Base-by-base conservation (phyloP, 768 basidiomycete species). In the Lentinula edodes region DNA sequence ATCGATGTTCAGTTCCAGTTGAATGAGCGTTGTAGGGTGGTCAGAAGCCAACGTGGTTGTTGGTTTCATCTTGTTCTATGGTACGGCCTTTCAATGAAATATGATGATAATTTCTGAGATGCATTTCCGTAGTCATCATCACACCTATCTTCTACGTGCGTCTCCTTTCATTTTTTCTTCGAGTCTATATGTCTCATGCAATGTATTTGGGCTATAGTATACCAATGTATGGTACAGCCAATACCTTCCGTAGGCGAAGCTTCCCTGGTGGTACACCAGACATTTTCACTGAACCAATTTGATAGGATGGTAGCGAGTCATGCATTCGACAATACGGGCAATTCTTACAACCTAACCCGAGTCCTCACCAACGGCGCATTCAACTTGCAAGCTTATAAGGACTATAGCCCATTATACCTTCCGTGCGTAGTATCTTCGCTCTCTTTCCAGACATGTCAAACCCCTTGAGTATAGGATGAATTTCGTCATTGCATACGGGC, bases 291-390 rank as follows among this genome's bases (percentile, higher is more conserved):
- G 5, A 9, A 5, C 41, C 66, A 67, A 55, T 39, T 41, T 1
- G 66, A 66, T 59, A 77, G 76, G 16, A 72, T 78, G 72, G 88
- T 70, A 1, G 79, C 86, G 0, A 73, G 74, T 32, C 71, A 61
- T 50, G 81, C 86, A 0, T 91, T 76, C 64, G 89, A 90, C 67
- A 87, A 89, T 68, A 83, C 76, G 0, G 88, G 87, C 0, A 54
- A 58, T 0, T 4, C 58, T 0, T 87, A 82, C 69, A 72, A 83
- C 64, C 74, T 83, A 51, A 63, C 67, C 6, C 71, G 72, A 10
- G 76, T 86, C 35, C 66, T 83, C 18, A 34, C 66, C 39, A 70
- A 77, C 36, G 73, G 72, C 3, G 73, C 72, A 2, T 72, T 85
- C 57, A 72, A 82, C 62, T 55, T 73, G 23, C 73, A 71, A 2